These are phyloP conservation scores for Lachancea nothofagi DNA, from an alignment of 805 yeast species.

Conservation along the genomic window DNA sequence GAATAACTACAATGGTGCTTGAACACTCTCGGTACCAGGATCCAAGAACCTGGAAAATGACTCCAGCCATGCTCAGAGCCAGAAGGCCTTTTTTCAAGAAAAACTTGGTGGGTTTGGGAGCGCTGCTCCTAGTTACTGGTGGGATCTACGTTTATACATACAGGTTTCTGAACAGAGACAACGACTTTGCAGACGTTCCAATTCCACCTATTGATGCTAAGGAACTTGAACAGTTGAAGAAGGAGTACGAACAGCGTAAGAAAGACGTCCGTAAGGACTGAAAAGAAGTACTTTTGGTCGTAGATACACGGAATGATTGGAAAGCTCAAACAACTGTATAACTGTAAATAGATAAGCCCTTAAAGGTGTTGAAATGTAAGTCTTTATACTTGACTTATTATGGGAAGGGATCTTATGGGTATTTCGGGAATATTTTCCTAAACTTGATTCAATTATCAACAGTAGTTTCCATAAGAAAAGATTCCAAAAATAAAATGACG, in stretches of 20 bases:
- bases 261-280: slow-evolving; percentile 3
- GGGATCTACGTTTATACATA: slow-evolving; percentile 64
- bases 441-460: neutral
- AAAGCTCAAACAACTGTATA: neutral
- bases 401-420: neutral
- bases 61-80: slow-evolving; percentile 90
- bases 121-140: slow-evolving; percentile 57
- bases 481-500: slow-evolving; percentile 13
- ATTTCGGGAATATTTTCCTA: neutral
- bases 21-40: slow-evolving; percentile 49
- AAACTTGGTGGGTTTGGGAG: slow-evolving; percentile 58
- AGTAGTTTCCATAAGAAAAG: neutral
- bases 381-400: too few relatives aligned
- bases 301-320: neutral
- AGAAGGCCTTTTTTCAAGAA: slow-evolving; percentile 79
- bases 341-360: slow-evolving; percentile 8
- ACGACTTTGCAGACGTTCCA: slow-evolving; percentile 84
- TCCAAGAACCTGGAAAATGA: slow-evolving; percentile 73
- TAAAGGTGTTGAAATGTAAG: too few relatives aligned
- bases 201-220: slow-evolving; percentile 85
- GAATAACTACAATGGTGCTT: slow-evolving; percentile 18
- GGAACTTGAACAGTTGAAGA: slow-evolving; percentile 64
- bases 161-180: slow-evolving; percentile 59
- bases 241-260: slow-evolving; percentile 56
- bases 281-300: neutral